Evolutionary conservation across 2,329 filamentous ascomycete genomes (phyloP).

Genomic region (Periconia sp.): DNA sequence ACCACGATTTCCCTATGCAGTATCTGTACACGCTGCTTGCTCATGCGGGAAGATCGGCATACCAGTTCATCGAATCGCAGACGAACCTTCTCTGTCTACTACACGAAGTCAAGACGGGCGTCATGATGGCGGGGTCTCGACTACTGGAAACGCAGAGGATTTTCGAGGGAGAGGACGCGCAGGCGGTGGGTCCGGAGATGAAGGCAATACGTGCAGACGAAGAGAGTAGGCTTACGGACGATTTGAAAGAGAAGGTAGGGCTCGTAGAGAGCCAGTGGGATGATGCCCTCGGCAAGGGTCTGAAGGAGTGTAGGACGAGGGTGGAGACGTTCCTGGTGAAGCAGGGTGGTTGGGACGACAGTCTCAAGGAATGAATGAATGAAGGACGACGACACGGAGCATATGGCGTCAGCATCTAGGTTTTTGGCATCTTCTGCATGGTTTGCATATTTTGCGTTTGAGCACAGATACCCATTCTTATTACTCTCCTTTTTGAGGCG

Average conservation of each 20-base stretch:
- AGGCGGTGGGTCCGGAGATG: slow-evolving; percentile 56
- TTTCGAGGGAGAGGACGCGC: slow-evolving; percentile 46
- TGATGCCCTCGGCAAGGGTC: slow-evolving; percentile 79
- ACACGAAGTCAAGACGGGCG: slow-evolving; percentile 85
- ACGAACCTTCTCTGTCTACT: slow-evolving; percentile 87
- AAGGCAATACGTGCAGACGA: slow-evolving; percentile 68
- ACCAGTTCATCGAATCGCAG: slow-evolving; percentile 96
- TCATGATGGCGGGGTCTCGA: slow-evolving; percentile 71
- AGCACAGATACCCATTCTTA: slow-evolving; percentile 45
- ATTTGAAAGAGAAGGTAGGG: slow-evolving; percentile 91
- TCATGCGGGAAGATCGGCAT: slow-evolving; percentile 89
- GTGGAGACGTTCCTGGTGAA: slow-evolving; percentile 75
- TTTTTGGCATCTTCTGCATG: slow-evolving; percentile 8
- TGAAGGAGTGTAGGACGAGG: slow-evolving; percentile 74
- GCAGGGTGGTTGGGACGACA: slow-evolving; percentile 88
- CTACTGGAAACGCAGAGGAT: slow-evolving; percentile 69
- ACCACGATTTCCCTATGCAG: slow-evolving; percentile 81
- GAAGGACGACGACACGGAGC: not conserved
- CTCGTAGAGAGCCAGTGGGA: slow-evolving; percentile 91
- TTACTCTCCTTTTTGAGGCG: slow-evolving; percentile 14
- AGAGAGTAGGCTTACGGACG: slow-evolving; percentile 74
- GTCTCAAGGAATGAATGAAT: slow-evolving; percentile 47
- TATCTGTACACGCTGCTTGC: slow-evolving; percentile 86
- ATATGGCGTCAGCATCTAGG: slow-evolving; percentile 12
- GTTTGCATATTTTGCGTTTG: slow-evolving; percentile 26